Evolutionary conservation across 2,329 filamentous ascomycete species (phyloP).

Genomic region (Lachnellula willkommii): DNA sequence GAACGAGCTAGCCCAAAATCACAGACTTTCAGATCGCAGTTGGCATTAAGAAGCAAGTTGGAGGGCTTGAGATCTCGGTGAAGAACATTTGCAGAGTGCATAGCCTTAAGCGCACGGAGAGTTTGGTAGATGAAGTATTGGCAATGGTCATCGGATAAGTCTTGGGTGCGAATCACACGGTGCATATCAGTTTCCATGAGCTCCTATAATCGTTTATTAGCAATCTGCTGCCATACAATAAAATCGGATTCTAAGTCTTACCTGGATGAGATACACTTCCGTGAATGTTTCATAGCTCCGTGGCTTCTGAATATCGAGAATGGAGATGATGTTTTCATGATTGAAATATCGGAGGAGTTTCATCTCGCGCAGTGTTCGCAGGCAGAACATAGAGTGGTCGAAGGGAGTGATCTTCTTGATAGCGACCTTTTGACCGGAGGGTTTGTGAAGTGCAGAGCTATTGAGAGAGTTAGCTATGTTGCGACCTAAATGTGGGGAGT

Average conservation of each 20-base stretch:
- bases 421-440: constrained; percentile 94
- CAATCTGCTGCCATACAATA: background rate
- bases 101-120: constrained; percentile 91
- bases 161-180: constrained; percentile 95
- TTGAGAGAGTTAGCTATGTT: background rate
- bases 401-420: constrained; percentile 99
- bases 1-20: constrained; percentile 96
- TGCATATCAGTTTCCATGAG: constrained; percentile 99
- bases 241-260: constrained; percentile 36
- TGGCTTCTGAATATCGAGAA: constrained; percentile 97
- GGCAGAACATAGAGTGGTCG: constrained; percentile 98
- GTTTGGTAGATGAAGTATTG: constrained; percentile 99
- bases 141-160: constrained; percentile 97
- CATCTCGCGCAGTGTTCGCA: constrained; percentile 96
- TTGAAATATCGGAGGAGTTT: constrained; percentile 98
- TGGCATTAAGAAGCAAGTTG: constrained; percentile 93
- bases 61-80: constrained; percentile 97
- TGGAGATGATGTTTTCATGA: constrained; percentile 99
- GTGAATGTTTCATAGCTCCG: constrained; percentile 93
- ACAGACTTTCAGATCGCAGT: constrained; percentile 98
- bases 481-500: background rate
- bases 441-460: constrained; percentile 96
- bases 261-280: constrained; percentile 97
- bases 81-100: constrained; percentile 98
- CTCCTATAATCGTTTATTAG: constrained; percentile 51